Percentiles rank a stretch among this genome's conserved stretches.
Evolutionary conservation across 2,329 filamentous ascomycete species (phyloP).

Genomic region (Aspergillus sp.): DNA sequence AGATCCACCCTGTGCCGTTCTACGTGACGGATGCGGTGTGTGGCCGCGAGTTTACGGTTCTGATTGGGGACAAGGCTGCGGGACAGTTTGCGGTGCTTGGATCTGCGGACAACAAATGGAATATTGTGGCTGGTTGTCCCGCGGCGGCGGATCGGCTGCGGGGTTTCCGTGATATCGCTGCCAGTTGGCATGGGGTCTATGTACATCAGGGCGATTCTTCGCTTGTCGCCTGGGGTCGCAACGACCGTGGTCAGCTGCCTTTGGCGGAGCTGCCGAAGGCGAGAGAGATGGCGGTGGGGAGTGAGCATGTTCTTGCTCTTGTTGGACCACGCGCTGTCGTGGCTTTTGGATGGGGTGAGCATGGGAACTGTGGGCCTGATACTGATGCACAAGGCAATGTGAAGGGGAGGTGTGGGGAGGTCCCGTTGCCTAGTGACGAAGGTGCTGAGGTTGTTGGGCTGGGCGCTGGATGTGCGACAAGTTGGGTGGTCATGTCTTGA

Average conservation of each 20-base stretch:
- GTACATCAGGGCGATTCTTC: constrained; percentile 61
- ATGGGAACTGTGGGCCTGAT: constrained; percentile 85
- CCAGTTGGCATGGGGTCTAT: constrained; percentile 82
- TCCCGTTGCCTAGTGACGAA: constrained; percentile 58
- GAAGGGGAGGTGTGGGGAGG: constrained; percentile 66
- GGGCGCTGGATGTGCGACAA: constrained; percentile 88
- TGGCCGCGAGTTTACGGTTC: constrained; percentile 80
- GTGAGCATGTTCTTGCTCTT: constrained; percentile 82
- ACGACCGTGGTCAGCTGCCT: constrained; percentile 80
- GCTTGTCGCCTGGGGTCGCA: constrained; percentile 74
- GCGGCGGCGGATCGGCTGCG: constrained; percentile 35
- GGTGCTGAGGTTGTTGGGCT: constrained; percentile 58
- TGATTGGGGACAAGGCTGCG: constrained; percentile 55
- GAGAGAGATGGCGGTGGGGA: constrained; percentile 72
- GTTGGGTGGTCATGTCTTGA: constrained; percentile 59
- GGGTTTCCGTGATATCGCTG: constrained; percentile 63
- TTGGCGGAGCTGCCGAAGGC: constrained; percentile 61
- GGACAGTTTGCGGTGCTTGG: constrained; percentile 69
- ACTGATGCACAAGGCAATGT: constrained; percentile 63
- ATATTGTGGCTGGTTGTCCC: constrained; percentile 60
- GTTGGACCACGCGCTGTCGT: constrained; percentile 66
- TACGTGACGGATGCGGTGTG: constrained; percentile 67
- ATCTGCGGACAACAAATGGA: constrained; percentile 64
- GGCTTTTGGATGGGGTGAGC: constrained; percentile 95
- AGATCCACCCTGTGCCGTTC: constrained; percentile 61